Conservation (phyloP, 805 yeast genomes). For the Starmerella stigmatis region DNA sequence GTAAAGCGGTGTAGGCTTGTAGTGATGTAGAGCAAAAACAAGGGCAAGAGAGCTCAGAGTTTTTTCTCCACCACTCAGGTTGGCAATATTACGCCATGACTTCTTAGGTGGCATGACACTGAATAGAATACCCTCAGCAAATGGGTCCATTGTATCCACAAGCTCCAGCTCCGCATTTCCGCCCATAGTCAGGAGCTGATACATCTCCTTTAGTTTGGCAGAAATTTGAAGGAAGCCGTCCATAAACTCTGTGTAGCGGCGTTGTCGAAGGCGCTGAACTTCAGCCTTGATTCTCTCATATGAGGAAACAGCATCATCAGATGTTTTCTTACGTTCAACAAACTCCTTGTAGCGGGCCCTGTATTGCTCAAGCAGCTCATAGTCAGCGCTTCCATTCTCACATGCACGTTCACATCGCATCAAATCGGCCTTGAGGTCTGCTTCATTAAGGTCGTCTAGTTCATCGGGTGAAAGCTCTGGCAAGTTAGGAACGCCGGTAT, state of each 20-base stretch:
- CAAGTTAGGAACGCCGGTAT: slow-evolving; percentile 25
- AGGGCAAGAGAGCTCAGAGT: slow-evolving; percentile 88
- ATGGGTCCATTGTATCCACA: slow-evolving; percentile 94
- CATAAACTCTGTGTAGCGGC: slow-evolving; percentile 81
- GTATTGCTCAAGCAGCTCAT: slow-evolving; percentile 68
- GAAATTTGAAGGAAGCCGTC: slow-evolving; percentile 82
- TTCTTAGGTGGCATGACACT: slow-evolving; percentile 99
- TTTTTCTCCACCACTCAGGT: slow-evolving; percentile 95
- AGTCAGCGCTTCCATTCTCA: slow-evolving; percentile 51
- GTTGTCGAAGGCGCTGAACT: slow-evolving; percentile 60
- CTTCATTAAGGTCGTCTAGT: slow-evolving; percentile 18
- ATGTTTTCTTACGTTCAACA: slow-evolving; percentile 48
- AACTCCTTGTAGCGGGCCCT: slow-evolving; percentile 56
- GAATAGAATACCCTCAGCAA: slow-evolving; percentile 89
- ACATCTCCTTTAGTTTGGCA: slow-evolving; percentile 85
- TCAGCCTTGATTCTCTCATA: slow-evolving; percentile 54
- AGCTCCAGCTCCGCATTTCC: slow-evolving; percentile 96
- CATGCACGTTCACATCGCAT: slow-evolving; percentile 31
- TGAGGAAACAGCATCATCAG: slow-evolving; percentile 54
- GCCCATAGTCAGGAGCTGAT: slow-evolving; percentile 97
- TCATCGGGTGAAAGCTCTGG: slow-evolving; percentile 23
- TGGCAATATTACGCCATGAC: slow-evolving; percentile 91
- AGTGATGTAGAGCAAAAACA: slow-evolving; percentile 91
- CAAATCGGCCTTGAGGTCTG: slow-evolving; percentile 18
- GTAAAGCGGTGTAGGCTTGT: slow-evolving; percentile 92